Evolutionary conservation across 1,284 basidiomycete genomes (phyloP).

Genomic region (Blastosporella zonata): DNA sequence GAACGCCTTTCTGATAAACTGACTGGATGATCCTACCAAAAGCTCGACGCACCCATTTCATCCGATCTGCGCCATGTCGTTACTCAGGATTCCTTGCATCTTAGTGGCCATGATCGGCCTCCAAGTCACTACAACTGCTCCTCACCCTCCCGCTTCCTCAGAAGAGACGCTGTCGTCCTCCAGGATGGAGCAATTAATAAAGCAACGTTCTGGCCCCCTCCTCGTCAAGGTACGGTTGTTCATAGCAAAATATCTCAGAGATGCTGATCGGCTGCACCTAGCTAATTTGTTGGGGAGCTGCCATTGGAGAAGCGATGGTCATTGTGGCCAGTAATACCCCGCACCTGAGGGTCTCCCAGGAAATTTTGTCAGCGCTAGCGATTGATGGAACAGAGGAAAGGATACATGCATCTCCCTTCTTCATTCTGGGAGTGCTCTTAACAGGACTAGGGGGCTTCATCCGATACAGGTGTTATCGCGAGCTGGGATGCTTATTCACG

Average conservation of each 20-base stretch:
- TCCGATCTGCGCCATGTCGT: conserved; percentile 20
- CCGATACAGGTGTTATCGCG: conserved; percentile 36
- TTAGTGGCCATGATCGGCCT: conserved; percentile 35
- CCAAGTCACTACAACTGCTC: conserved; percentile 38
- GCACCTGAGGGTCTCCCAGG: conserved; percentile 20
- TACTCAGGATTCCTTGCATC: conserved; percentile 35
- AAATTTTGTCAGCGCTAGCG: conserved; percentile 27
- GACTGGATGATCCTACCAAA: not conserved
- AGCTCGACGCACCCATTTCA: not conserved
- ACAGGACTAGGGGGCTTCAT: conserved; percentile 33
- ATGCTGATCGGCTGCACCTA: conserved; percentile 16
- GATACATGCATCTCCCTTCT: conserved; percentile 30
- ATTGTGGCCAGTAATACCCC: conserved; percentile 28
- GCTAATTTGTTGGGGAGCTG: conserved; percentile 35
- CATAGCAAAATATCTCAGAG: not conserved
- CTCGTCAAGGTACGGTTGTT: conserved; percentile 30
- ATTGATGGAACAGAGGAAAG: conserved; percentile 21
- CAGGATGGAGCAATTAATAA: conserved; percentile 32
- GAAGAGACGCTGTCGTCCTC: conserved; percentile 32
- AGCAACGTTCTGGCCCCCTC: conserved; percentile 29
- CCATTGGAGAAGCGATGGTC: conserved; percentile 32
- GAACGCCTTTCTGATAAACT: conserved; percentile 1
- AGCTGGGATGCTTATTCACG: conserved; percentile 39
- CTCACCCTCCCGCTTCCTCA: conserved; percentile 34
- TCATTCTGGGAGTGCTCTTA: conserved; percentile 31